Conservation (phyloP, 2,329 filamentous ascomycete genomes). For the Clonostachys rhizophaga region DNA sequence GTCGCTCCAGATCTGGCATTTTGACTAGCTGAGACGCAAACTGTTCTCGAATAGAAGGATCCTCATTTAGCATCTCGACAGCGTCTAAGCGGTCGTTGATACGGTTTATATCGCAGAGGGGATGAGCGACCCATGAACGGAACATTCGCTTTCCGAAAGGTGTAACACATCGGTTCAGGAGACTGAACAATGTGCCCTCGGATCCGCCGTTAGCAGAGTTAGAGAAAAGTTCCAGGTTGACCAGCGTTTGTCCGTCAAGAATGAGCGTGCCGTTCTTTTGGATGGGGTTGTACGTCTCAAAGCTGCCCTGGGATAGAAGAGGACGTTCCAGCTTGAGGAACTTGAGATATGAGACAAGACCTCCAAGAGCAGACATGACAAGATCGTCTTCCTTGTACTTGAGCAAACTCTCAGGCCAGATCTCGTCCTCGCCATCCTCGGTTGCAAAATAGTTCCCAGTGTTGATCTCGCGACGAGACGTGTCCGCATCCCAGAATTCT, state of each 20-base stretch:
- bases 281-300: conserved; percentile 88
- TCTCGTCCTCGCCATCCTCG: conserved; percentile 48
- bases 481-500: conserved; percentile 89
- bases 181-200: conserved; percentile 83
- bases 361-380: conserved; percentile 87
- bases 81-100: conserved; percentile 95
- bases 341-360: conserved; percentile 80
- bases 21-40: conserved; percentile 86
- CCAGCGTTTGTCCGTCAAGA: conserved; percentile 90
- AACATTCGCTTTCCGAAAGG: conserved; percentile 96
- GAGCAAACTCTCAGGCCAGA: conserved; percentile 72
- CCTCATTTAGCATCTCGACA: conserved; percentile 86
- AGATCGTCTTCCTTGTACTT: conserved; percentile 74
- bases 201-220: conserved; percentile 84
- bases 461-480: conserved; percentile 75
- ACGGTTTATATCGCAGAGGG: conserved; percentile 76
- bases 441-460: conserved; percentile 73
- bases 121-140: conserved; percentile 96
- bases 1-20: conserved; percentile 88
- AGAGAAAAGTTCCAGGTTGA: conserved; percentile 95
- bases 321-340: conserved; percentile 85
- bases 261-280: conserved; percentile 85
- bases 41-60: conserved; percentile 74
- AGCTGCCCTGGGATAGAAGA: conserved; percentile 84
- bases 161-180: conserved; percentile 92